Percentiles rank a stretch among this genome's conserved stretches.
These are phyloP conservation scores for Aspergillus haitiensis DNA, from an alignment of 495 filamentous ascomycete genomes.

Conservation along the genomic window DNA sequence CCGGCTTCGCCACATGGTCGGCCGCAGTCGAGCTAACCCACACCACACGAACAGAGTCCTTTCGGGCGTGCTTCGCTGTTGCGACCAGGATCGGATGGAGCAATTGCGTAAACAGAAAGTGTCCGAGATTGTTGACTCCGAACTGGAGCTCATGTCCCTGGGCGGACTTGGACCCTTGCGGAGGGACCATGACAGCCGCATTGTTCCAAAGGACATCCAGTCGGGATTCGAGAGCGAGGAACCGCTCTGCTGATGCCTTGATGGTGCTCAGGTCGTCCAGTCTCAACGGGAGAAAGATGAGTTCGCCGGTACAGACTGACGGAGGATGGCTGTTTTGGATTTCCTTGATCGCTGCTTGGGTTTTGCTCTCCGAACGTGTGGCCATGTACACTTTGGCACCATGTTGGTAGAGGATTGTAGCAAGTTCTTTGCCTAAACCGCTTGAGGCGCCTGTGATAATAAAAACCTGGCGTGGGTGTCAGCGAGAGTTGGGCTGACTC, in stretches of 20 bases:
- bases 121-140: constrained; percentile 66
- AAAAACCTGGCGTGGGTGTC: too few relatives aligned
- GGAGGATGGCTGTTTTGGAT: neutral
- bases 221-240: constrained; percentile 6
- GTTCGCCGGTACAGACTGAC: neutral
- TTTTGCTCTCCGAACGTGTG: neutral
- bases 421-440: neutral
- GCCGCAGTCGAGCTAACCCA: neutral
- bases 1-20: neutral
- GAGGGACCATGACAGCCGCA: constrained; percentile 62
- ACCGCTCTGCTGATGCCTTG: neutral
- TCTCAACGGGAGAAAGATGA: neutral
- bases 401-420: neutral
- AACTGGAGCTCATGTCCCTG: constrained; percentile 70
- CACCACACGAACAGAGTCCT: neutral
- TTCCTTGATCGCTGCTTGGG: neutral
- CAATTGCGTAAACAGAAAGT: constrained; percentile 59
- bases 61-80: neutral
- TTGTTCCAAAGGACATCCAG: constrained; percentile 65
- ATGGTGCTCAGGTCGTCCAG: constrained; percentile 4
- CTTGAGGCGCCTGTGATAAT: neutral
- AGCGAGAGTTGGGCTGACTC: too few relatives aligned
- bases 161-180: constrained; percentile 38
- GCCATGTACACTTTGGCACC: neutral
- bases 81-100: constrained; percentile 54